Evolutionary conservation across 2,329 filamentous ascomycete species (phyloP), one percentile per base, ranked within the genome.

Genomic region (Aspergillus sp.): DNA sequence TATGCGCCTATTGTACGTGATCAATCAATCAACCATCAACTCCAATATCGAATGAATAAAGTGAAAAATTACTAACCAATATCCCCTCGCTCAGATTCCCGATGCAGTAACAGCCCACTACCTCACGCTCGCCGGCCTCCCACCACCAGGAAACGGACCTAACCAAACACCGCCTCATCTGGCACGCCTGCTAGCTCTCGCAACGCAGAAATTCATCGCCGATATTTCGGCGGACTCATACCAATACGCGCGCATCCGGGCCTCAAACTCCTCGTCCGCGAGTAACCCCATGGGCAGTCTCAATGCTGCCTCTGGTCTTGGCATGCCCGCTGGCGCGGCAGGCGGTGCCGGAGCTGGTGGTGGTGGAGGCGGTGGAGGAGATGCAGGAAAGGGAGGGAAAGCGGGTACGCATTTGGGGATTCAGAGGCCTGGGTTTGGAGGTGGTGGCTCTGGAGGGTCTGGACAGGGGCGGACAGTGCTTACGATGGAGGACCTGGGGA

Each of bases 91-190:
- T 24, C 67, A 96, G 91, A 98, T 99, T 67, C 95, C 95, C 46
- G 95, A 99, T 72, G 95, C 95, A 19, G 95, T 99, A 20, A 98
- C 93, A 62, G 89, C 96, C 74, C 97, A 98, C 82, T 99, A 99
- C 79, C 90, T 99, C 79, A 96, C 93, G 39, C 89, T 96, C 67
- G 92, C 93, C 64, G 95, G 95, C 53, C 90, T 99, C 4, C 93
- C 95, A 34, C 93, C 93, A 1, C 92, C 93, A 41, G 77, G 77
- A 5, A 91, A 92, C 40, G 93, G 91, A 0, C 89, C 95, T 68
- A 96, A 92, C 52, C 91, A 75, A 59, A 81, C 79, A 17, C 78
- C 96, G 68, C 89, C 89, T 19, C 91, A 93, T 58, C 89, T 99
- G 27, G 91, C 93, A 20, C 91, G 93, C 48, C 89, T 99, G 3